phyloP scores from a whole-genome alignment of 2,329 filamentous ascomycete species.

The Ophiostoma novo-ulmi region DNA sequence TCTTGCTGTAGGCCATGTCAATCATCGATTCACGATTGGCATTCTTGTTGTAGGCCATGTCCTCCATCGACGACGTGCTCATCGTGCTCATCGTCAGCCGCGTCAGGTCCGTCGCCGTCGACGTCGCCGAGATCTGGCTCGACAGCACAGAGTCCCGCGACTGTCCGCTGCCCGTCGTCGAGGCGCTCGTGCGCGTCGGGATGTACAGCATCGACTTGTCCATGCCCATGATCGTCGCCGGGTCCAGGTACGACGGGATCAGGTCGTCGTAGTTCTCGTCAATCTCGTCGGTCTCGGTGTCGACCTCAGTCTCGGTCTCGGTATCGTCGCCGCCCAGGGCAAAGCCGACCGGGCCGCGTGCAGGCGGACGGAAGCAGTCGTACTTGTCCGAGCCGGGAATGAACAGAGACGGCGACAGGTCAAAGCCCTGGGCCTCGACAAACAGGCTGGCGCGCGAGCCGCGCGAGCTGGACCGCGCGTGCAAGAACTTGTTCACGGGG shows the following conservation, averaged over 20 bases:
- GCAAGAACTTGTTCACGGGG: conserved; percentile 30
- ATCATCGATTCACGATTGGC: conserved; percentile 1
- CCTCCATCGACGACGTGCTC: conserved; percentile 45
- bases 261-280: conserved; percentile 23
- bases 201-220: conserved; percentile 33
- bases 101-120: conserved; percentile 50
- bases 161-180: conserved; percentile 48
- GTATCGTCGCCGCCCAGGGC: conserved; percentile 29
- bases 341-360: conserved; percentile 23
- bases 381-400: conserved; percentile 52
- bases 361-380: conserved; percentile 33
- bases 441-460: conserved; percentile 50
- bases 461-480: conserved; percentile 32
- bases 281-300: conserved; percentile 22
- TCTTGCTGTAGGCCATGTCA: conserved; percentile 28
- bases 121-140: conserved; percentile 51
- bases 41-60: conserved; percentile 28
- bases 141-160: conserved; percentile 46
- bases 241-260: conserved; percentile 19
- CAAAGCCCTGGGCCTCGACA: conserved; percentile 55
- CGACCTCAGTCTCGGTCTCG: conserved; percentile 30
- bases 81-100: conserved; percentile 41
- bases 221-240: conserved; percentile 30
- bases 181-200: conserved; percentile 49
- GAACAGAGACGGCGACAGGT: conserved; percentile 56